A percentile compares a stretch with the other conserved stretches of the same genome.
Evolutionary conservation across 106 monocot species (phyloP).

Genomic region (Cymbidium sinense): DNA sequence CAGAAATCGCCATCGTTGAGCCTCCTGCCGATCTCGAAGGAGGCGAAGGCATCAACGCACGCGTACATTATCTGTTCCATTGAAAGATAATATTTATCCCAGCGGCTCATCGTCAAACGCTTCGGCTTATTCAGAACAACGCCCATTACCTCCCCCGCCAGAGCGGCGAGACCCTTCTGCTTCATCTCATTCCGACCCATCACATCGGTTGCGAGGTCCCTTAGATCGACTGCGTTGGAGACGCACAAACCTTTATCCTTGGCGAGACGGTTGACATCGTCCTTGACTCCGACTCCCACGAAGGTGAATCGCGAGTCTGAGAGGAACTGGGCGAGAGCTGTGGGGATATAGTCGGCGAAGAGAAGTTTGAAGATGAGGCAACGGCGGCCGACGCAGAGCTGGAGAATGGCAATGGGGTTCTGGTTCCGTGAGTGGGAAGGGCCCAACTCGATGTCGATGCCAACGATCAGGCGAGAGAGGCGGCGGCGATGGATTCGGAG

Average conservation of each 20-base stretch:
- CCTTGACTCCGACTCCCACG: conserved; percentile 48
- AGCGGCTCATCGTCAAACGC: conserved; percentile 33
- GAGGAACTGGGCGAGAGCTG: conserved; percentile 28
- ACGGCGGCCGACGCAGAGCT: conserved; percentile 55
- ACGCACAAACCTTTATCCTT: conserved; percentile 12
- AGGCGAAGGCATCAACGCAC: conserved; percentile 45
- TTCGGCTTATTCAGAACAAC: conserved; percentile 23
- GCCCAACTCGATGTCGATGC: conserved; percentile 59
- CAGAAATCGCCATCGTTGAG: conserved; percentile 15
- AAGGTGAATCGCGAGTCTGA: conserved; percentile 29
- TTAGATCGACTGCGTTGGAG: conserved; percentile 27
- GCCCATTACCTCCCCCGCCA: conserved; percentile 35
- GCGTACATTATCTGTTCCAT: conserved; percentile 50
- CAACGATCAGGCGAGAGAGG: conserved; percentile 29
- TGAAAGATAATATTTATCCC: conserved; percentile 22
- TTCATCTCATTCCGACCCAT: conserved; percentile 16
- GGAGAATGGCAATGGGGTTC: conserved; percentile 51
- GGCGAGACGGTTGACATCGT: conserved; percentile 29
- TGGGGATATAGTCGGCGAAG: conserved; percentile 40
- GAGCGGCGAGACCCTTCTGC: conserved; percentile 26
- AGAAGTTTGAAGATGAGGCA: conserved; percentile 56
- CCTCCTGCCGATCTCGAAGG: conserved; percentile 45
- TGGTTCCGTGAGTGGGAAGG: conserved; percentile 20
- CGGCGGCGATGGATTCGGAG: conserved; percentile 24
- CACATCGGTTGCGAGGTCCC: conserved; percentile 21